phyloP scores from a whole-genome alignment of 352 stramenopile genomes.

The Phytophthora foliorum region DNA sequence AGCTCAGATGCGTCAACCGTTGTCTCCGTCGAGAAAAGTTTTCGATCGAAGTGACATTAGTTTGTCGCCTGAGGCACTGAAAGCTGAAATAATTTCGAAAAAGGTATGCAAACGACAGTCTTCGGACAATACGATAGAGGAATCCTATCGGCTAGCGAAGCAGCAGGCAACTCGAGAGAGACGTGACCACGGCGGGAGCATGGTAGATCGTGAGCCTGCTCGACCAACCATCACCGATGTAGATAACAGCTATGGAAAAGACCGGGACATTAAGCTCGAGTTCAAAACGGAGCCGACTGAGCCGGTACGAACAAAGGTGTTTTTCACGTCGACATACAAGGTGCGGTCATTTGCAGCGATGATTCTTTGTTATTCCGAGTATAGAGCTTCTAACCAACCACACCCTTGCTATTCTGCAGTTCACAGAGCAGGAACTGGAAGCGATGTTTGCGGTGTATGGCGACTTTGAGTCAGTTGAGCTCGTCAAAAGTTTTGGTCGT shows the following conservation, averaged over 20 bases:
- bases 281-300: constrained; percentile 25
- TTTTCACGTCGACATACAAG: constrained; percentile 83
- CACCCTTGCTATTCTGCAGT: constrained; percentile 40
- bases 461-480: constrained; percentile 73
- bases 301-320: constrained; percentile 50
- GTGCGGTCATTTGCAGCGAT: constrained; percentile 23
- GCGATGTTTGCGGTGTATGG: constrained; percentile 88
- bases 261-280: constrained; percentile 31
- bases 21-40: constrained; percentile 31
- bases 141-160: constrained; percentile 45
- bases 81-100: constrained; percentile 42
- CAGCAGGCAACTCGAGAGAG: constrained; percentile 49
- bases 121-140: constrained; percentile 47
- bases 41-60: constrained; percentile 34
- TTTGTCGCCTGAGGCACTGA: constrained; percentile 27
- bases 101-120: constrained; percentile 65
- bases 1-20: constrained; percentile 3
- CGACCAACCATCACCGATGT: constrained; percentile 12
- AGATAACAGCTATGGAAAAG: constrained; percentile 23
- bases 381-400: constrained; percentile 1
- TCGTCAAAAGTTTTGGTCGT: constrained; percentile 80
- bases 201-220: constrained; percentile 15
- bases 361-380: background rate
- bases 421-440: constrained; percentile 80
- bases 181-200: constrained; percentile 14